Evolutionary conservation across 2,329 filamentous ascomycete species (phyloP).

Genomic region (Trichophyton verrucosum): DNA sequence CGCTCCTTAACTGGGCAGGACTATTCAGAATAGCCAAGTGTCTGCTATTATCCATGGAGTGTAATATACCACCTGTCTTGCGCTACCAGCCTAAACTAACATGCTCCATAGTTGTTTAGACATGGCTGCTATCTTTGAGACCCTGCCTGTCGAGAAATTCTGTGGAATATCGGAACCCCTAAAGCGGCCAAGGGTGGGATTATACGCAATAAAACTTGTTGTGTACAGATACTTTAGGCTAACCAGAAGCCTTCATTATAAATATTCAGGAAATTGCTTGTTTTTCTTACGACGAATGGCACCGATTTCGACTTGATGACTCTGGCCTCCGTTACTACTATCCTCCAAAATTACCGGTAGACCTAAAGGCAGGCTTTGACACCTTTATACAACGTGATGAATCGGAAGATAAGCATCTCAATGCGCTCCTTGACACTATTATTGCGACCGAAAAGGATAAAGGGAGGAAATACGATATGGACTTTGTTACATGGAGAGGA

Average conservation of each 20-base stretch:
- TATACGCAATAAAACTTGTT: background rate
- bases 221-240: conserved; percentile 2
- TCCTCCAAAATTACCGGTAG: conserved; percentile 54
- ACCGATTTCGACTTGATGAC: conserved; percentile 61
- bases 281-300: conserved; percentile 86
- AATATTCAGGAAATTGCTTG: conserved; percentile 65
- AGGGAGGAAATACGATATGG: conserved; percentile 55
- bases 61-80: background rate
- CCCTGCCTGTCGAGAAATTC: conserved; percentile 60
- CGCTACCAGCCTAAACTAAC: background rate
- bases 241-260: conserved; percentile 3
- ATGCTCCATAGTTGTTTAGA: too few relatives aligned
- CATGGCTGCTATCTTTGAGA: conserved; percentile 39
- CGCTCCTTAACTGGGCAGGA: too few relatives aligned
- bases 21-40: too few relatives aligned
- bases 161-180: conserved; percentile 56
- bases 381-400: conserved; percentile 75
- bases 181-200: conserved; percentile 56
- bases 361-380: conserved; percentile 71
- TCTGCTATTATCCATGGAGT: too few relatives aligned
- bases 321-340: conserved; percentile 83
- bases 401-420: conserved; percentile 71
- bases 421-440: conserved; percentile 67
- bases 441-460: conserved; percentile 57
- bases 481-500: conserved; percentile 85